Evolutionary conservation across 768 basidiomycete species (phyloP), one percentile per base, ranked within the genome.

Genomic region (Serendipita sp.): DNA sequence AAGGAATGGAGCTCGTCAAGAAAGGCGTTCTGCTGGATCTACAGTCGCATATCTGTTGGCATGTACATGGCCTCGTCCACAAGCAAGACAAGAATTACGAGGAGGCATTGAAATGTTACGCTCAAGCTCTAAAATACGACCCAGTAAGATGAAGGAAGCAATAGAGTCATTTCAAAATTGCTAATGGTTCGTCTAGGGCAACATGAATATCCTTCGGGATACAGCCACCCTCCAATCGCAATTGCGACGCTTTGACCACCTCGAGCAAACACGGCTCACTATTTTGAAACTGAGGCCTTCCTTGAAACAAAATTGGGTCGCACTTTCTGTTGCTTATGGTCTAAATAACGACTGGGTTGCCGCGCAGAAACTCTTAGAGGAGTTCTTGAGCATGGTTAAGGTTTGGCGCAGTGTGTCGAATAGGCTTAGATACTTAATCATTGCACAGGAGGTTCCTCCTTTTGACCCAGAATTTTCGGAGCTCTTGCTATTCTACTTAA

Each of bases 1-100:
- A 92, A 68, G 92, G 92, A 35, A 78, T 88, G 65, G 86, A 88
- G 44, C 80, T 91, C 51, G 86, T 92, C 68, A 87, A 88, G 77
- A 86, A 89, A 69, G 92, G 92, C 65, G 80, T 91, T 68, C 80
- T 83, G 47, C 78, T 85, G 54, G 90, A 94, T 75, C 75, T 90
- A 64, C 86, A 82, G 37, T 93, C 91, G 18, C 93, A 97, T 71
- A 97, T 99, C 72, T 88, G 86, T 72, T 98, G 96, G 94, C 96
- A 99, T 75, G 95, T 98, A 68, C 89, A 92, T 72, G 96, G 92
- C 32, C 86, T 99, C 70, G 84, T 96, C 24, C 89, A 93, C 73
- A 92, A 95, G 74, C 87, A 86, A 7, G 89, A 96, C 73, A 93
- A 89, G 75, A 92, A 95, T 71, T 97, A 92, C 70, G 90, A 91